Percentiles rank a stretch among this genome's conserved stretches.
Evolutionary conservation across 352 stramenopile genomes (phyloP).

Genomic region (Phytopythium oedochilum): DNA sequence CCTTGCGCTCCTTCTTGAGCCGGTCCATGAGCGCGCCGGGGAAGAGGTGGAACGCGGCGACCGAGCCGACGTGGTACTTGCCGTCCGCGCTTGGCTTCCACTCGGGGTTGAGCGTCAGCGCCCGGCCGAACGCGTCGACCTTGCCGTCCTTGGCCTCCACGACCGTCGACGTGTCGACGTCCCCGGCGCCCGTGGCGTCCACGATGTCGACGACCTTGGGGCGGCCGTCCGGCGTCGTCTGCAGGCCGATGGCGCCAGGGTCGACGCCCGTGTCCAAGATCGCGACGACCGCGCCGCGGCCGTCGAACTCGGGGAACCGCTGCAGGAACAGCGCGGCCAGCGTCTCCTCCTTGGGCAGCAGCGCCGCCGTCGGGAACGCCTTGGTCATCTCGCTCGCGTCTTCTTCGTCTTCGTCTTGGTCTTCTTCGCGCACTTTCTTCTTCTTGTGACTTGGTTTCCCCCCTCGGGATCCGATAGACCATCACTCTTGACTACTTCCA

Average conservation of each 20-base stretch:
- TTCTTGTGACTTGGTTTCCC: neutral
- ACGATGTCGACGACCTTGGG: constrained; percentile 95
- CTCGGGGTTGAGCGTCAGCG: constrained; percentile 71
- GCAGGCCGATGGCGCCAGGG: constrained; percentile 83
- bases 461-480: neutral
- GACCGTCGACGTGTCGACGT: constrained; percentile 87
- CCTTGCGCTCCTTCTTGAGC: constrained; percentile 78
- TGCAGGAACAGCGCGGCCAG: constrained; percentile 74
- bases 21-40: constrained; percentile 63
- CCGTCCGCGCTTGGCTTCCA: constrained; percentile 50
- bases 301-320: constrained; percentile 86
- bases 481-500: constrained; percentile 8
- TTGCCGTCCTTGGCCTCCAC: constrained; percentile 45
- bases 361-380: constrained; percentile 52
- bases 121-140: constrained; percentile 31
- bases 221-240: constrained; percentile 78
- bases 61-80: constrained; percentile 82
- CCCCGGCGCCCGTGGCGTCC: constrained; percentile 92
- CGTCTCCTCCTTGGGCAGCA: constrained; percentile 92
- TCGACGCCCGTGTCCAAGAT: constrained; percentile 97
- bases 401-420: neutral
- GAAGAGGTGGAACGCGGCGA: constrained; percentile 89
- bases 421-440: neutral
- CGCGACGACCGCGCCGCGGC: constrained; percentile 88
- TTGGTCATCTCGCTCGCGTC: constrained; percentile 24